Percentiles rank a stretch among this genome's conserved stretches.
Evolutionary conservation across 2,329 filamentous ascomycete genomes (phyloP).

Genomic region (Fusarium robinianum): DNA sequence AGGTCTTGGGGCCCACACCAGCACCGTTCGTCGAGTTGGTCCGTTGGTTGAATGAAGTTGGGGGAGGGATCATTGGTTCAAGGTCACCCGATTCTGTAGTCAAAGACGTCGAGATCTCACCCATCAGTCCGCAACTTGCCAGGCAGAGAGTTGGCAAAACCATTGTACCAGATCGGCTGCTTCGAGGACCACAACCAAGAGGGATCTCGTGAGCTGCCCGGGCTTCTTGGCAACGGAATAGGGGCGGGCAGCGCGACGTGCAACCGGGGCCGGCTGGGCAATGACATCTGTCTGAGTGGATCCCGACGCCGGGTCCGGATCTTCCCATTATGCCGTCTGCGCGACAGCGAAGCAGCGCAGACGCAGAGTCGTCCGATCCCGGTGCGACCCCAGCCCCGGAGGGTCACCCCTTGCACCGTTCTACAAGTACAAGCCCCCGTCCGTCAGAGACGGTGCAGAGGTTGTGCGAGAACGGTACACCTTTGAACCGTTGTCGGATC

Average conservation of each 20-base stretch:
- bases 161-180: too few species aligned
- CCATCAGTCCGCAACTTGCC: not conserved
- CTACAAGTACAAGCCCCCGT: too few species aligned
- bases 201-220: too few species aligned
- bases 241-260: too few species aligned
- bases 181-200: too few species aligned
- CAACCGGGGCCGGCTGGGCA: constrained; percentile 1
- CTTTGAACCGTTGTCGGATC: too few species aligned
- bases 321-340: constrained; percentile 7
- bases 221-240: too few species aligned
- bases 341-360: too few species aligned
- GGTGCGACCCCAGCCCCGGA: too few species aligned
- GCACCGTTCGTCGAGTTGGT: not conserved
- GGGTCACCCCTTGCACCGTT: not conserved
- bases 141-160: not conserved
- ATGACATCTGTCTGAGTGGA: constrained; percentile 6
- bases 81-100: not conserved
- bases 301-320: constrained; percentile 9
- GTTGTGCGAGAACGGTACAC: too few species aligned
- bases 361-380: too few species aligned
- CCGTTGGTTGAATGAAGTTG: not conserved
- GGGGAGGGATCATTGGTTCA: not conserved
- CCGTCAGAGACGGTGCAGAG: too few species aligned
- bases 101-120: not conserved
- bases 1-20: constrained; percentile 1